Evolutionary conservation across 208 protist genomes (phyloP).

Genomic region (Spongospora subterranea): DNA sequence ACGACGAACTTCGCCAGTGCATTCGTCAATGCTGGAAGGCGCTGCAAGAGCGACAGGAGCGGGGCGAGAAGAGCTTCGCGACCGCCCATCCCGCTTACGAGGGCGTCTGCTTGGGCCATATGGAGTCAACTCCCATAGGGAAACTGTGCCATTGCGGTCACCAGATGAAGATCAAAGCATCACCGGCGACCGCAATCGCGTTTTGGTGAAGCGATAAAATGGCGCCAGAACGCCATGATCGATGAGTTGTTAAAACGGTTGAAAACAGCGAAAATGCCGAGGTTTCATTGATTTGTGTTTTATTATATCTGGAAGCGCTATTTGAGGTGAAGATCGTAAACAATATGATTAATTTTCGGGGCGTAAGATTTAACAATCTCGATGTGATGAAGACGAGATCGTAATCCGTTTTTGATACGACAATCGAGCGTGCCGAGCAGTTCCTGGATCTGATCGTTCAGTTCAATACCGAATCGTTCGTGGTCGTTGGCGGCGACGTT

Average conservation of each 20-base stretch:
- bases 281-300: too few species aligned
- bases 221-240: too few species aligned
- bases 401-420: neutral
- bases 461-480: neutral
- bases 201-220: neutral
- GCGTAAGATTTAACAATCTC: neutral
- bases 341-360: neutral
- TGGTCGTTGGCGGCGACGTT: neutral
- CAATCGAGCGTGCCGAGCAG: neutral
- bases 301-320: neutral
- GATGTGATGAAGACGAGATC: neutral
- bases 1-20: neutral
- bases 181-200: neutral
- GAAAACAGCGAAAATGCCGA: too few species aligned
- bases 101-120: slow-evolving; percentile 45
- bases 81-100: neutral
- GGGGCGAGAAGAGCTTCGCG: slow-evolving; percentile 27
- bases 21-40: neutral
- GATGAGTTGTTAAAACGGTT: too few species aligned
- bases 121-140: neutral
- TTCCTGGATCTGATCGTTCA: neutral
- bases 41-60: neutral
- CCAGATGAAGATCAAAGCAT: neutral
- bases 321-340: neutral
- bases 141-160: slow-evolving; percentile 26